Percentiles rank a stretch among this genome's conserved stretches.
phyloP scores from a whole-genome alignment of 2,329 filamentous ascomycete species.

The Saccharata proteae region DNA sequence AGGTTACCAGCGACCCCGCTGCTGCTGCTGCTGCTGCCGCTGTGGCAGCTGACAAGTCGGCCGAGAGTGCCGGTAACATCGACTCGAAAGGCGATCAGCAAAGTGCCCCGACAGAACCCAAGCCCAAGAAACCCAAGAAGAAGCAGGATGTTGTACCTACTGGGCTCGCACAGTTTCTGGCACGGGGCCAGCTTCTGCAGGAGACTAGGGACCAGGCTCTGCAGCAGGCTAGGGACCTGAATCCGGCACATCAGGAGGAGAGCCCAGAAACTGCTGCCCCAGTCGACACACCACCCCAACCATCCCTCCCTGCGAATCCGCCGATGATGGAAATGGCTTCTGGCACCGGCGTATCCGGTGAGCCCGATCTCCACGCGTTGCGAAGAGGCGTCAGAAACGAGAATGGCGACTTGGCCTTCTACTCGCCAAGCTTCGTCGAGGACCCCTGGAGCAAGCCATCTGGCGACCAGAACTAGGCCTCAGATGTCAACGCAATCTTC shows the following conservation, averaged over 20 bases:
- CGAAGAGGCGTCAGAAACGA: slow-evolving; percentile 30
- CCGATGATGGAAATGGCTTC: too few species aligned
- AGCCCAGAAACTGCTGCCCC: too few species aligned
- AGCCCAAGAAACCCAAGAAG: slow-evolving; percentile 10
- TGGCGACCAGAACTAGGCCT: background rate
- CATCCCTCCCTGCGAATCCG: background rate
- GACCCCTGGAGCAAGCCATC: slow-evolving; percentile 53
- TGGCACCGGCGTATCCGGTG: too few species aligned
- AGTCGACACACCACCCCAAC: background rate
- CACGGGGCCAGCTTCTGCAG: slow-evolving; percentile 12
- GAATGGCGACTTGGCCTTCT: slow-evolving; percentile 55
- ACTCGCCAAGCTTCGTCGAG: slow-evolving; percentile 55
- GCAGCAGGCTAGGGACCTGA: background rate
- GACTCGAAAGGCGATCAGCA: slow-evolving; percentile 1
- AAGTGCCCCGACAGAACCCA: slow-evolving; percentile 4
- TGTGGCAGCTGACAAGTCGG: too few species aligned
- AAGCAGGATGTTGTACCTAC: slow-evolving; percentile 12
- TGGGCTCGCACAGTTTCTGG: slow-evolving; percentile 21
- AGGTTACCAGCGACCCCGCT: too few species aligned
- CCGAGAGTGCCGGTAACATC: too few species aligned
- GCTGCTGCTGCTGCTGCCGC: too few species aligned
- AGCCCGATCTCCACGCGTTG: background rate
- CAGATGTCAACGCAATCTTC: slow-evolving; percentile 1
- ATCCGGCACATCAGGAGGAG: slow-evolving; percentile 9
- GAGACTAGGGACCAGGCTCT: slow-evolving; percentile 7